These are phyloP conservation scores for Leptographium procerum DNA, from an alignment of 2,329 filamentous ascomycete genomes.

Conservation along the genomic window DNA sequence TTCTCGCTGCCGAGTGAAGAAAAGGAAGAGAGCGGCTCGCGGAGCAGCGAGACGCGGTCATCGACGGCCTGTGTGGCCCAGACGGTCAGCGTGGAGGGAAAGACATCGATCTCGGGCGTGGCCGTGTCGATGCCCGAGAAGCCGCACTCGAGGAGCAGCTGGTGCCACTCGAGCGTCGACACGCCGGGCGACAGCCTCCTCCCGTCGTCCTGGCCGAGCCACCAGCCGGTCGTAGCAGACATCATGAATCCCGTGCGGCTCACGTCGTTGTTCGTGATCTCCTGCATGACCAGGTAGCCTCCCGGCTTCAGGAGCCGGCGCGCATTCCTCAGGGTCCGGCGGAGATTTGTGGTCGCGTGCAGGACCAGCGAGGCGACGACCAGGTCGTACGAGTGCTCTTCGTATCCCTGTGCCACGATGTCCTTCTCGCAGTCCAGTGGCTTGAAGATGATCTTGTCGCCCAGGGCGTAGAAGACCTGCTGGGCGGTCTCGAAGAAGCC, in stretches of 20 bases:
- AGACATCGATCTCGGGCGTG: too few species aligned
- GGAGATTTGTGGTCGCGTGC: too few species aligned
- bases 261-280: background rate
- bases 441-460: slow-evolving; percentile 17
- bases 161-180: too few species aligned
- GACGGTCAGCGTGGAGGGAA: too few species aligned
- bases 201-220: background rate
- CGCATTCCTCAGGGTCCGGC: too few species aligned
- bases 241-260: background rate
- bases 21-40: too few species aligned
- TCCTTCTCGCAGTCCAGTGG: slow-evolving; percentile 23
- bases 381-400: slow-evolving; percentile 21
- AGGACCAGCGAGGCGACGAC: slow-evolving; percentile 27
- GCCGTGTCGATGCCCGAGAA: too few species aligned
- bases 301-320: background rate
- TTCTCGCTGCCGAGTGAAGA: too few species aligned
- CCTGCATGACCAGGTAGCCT: background rate
- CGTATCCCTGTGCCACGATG: slow-evolving; percentile 11
- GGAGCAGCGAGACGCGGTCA: too few species aligned
- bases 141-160: too few species aligned
- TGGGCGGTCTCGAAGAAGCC: slow-evolving; percentile 21
- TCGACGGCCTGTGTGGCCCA: too few species aligned
- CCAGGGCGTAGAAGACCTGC: slow-evolving; percentile 16
- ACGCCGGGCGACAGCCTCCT: too few species aligned
- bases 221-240: background rate